Evolutionary conservation across 805 yeast species (phyloP).

Genomic region (Candida patagonica): DNA sequence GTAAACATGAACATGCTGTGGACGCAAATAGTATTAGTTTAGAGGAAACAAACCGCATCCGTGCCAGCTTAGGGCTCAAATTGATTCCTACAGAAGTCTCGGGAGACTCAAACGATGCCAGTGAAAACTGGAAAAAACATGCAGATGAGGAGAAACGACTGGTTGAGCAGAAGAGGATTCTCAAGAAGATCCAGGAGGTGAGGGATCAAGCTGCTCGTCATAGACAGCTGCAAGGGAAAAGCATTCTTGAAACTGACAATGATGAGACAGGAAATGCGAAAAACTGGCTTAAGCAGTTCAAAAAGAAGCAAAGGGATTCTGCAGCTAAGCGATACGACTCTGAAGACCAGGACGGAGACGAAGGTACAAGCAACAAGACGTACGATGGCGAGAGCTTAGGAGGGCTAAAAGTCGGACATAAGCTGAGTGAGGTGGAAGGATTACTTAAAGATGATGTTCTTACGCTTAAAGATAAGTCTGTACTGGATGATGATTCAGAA

Average conservation of each 20-base stretch:
- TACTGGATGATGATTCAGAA: conserved; percentile 23
- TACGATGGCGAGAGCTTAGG: conserved; percentile 27
- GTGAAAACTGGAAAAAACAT: conserved; percentile 27
- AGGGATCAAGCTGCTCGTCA: conserved; percentile 18
- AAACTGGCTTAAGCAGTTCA: conserved; percentile 34
- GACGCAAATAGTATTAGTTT: conserved; percentile 24
- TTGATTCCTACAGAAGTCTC: conserved; percentile 31
- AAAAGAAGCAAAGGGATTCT: conserved; percentile 19
- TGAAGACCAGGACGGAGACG: conserved; percentile 7
- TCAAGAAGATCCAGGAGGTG: conserved; percentile 17
- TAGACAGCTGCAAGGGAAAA: conserved; percentile 20
- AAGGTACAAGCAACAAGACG: conserved; percentile 9
- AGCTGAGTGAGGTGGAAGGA: conserved; percentile 31
- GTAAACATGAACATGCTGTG: neutral
- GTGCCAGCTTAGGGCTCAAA: conserved; percentile 44
- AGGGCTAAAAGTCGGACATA: conserved; percentile 39
- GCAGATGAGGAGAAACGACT: conserved; percentile 27
- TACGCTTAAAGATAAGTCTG: conserved; percentile 45
- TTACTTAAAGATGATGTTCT: conserved; percentile 38
- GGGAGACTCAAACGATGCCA: conserved; percentile 30
- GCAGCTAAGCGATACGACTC: conserved; percentile 11
- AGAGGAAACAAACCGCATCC: conserved; percentile 48
- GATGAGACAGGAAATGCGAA: conserved; percentile 30
- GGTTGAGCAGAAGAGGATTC: conserved; percentile 20
- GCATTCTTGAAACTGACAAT: conserved; percentile 20